Percentiles rank a stretch among this genome's conserved stretches.
phyloP scores from a whole-genome alignment of 495 filamentous ascomycete species.

The Penicillium parvum region DNA sequence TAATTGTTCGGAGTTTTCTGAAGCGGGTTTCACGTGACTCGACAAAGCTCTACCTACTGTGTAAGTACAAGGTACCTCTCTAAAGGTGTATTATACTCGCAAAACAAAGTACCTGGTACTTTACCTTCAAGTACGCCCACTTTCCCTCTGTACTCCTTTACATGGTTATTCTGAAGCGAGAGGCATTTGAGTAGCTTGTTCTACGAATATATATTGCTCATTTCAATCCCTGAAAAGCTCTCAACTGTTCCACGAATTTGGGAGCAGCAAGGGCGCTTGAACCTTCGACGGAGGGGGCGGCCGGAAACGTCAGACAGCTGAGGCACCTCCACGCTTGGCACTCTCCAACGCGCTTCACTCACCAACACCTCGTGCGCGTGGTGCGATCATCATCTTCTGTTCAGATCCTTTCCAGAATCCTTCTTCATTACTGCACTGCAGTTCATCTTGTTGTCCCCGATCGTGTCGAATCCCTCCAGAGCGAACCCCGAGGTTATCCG shows the following conservation, averaged over 20 bases:
- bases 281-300: slow-evolving; percentile 1
- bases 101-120: not conserved
- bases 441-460: not conserved
- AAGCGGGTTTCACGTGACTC: slow-evolving; percentile 11
- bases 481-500: slow-evolving; percentile 2
- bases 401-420: not conserved
- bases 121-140: not conserved
- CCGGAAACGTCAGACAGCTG: slow-evolving; percentile 25
- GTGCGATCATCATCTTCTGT: not conserved
- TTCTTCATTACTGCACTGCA: not conserved
- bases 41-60: not conserved
- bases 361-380: not conserved
- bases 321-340: slow-evolving; percentile 18
- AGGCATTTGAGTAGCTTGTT: no score
- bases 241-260: no score
- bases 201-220: no score
- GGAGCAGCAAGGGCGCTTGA: not conserved
- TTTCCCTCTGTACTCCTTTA: no score
- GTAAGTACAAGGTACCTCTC: not conserved
- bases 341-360: slow-evolving; percentile 17
- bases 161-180: no score
- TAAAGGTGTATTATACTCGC: no score
- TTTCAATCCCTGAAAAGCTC: no score
- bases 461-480: not conserved
- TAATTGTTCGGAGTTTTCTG: slow-evolving; percentile 17